Evolutionary conservation across 805 yeast species (phyloP).

Genomic region (Lachancea lanzarotensis): DNA sequence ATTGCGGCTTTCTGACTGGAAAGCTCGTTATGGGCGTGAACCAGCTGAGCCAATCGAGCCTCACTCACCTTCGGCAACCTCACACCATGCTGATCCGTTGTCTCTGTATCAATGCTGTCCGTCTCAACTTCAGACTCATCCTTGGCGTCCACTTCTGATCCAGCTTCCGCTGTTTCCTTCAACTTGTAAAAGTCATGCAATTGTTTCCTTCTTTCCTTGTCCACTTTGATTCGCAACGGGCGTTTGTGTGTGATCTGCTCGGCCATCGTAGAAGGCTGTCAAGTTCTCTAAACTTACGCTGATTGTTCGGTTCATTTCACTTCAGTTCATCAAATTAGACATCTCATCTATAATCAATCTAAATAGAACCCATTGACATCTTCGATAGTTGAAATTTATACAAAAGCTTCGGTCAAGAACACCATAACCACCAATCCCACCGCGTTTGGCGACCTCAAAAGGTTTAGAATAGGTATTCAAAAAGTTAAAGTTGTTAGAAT

Average conservation of each 20-base stretch:
- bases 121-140: not conserved
- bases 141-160: not conserved
- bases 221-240: conserved; percentile 18
- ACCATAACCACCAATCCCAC: too few species aligned
- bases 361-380: not conserved
- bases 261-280: too few species aligned
- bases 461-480: not conserved
- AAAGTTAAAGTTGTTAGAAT: not conserved
- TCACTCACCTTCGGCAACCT: not conserved
- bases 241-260: conserved; percentile 31
- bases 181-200: conserved; percentile 25
- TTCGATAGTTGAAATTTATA: not conserved
- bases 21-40: conserved; percentile 24
- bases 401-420: not conserved
- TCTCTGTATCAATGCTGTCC: too few species aligned
- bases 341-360: too few species aligned
- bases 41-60: conserved; percentile 17
- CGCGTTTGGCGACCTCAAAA: not conserved
- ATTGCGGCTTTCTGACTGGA: conserved; percentile 27
- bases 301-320: too few species aligned
- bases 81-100: not conserved
- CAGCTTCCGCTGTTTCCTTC: conserved; percentile 4
- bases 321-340: too few species aligned
- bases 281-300: too few species aligned
- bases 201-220: conserved; percentile 21